Evolutionary conservation across 2,329 filamentous ascomycete species (phyloP).

Genomic region (Neonectria coccinea): DNA sequence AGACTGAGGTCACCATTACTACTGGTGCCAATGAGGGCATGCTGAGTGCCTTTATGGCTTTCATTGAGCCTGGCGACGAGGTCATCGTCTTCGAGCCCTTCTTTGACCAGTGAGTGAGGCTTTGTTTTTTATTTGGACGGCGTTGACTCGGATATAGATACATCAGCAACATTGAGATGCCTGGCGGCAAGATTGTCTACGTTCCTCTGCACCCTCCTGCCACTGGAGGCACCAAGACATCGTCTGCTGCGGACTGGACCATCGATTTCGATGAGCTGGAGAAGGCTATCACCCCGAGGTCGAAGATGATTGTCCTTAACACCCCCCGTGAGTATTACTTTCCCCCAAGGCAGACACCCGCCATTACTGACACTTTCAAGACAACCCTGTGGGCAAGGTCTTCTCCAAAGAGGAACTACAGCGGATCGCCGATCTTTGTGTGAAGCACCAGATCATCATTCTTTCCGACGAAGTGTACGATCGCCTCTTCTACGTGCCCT

Average conservation of each 20-base stretch:
- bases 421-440: slow-evolving; percentile 86
- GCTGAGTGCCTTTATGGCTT: slow-evolving; percentile 97
- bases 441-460: slow-evolving; percentile 94
- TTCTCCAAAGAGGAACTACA: slow-evolving; percentile 87
- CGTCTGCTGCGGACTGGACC: slow-evolving; percentile 88
- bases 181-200: slow-evolving; percentile 93
- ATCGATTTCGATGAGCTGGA: slow-evolving; percentile 88
- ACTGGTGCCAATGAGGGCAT: slow-evolving; percentile 94
- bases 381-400: slow-evolving; percentile 98
- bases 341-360: neutral
- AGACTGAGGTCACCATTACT: slow-evolving; percentile 94
- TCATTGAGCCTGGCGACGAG: slow-evolving; percentile 93
- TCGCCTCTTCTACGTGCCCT: slow-evolving; percentile 92
- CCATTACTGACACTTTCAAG: slow-evolving; percentile 50
- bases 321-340: slow-evolving; percentile 64
- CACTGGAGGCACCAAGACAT: slow-evolving; percentile 81
- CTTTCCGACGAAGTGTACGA: slow-evolving; percentile 95
- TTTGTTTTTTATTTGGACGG: neutral
- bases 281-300: slow-evolving; percentile 82
- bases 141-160: slow-evolving; percentile 54
- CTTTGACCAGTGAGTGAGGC: slow-evolving; percentile 81
- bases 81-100: slow-evolving; percentile 99
- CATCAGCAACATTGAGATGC: slow-evolving; percentile 98
- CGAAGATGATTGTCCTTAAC: slow-evolving; percentile 96
- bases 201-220: slow-evolving; percentile 92